phyloP scores from a whole-genome alignment of 768 basidiomycete species.

The Lepiota brunneoincarnata region DNA sequence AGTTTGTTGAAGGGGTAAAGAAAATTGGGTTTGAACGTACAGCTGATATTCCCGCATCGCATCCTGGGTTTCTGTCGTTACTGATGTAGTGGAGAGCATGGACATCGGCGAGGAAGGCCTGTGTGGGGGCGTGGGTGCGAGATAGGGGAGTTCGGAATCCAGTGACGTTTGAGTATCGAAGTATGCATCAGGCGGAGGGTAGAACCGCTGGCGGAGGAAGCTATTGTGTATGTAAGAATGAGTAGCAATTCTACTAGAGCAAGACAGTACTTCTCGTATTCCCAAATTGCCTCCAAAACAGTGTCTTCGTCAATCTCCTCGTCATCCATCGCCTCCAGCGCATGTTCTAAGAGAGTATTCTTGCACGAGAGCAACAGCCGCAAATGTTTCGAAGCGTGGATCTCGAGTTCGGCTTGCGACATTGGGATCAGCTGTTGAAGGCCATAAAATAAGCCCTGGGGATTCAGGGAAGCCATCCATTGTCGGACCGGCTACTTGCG shows the following conservation, averaged over 20 bases:
- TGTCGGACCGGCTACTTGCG: not conserved
- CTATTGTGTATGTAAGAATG: constrained; percentile 28
- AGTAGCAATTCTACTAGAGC: not conserved
- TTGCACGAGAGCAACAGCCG: constrained; percentile 42
- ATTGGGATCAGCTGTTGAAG: constrained; percentile 58
- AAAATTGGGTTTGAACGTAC: constrained; percentile 17
- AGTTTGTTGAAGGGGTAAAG: not conserved
- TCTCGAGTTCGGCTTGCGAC: constrained; percentile 56
- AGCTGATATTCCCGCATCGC: constrained; percentile 30
- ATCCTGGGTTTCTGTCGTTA: constrained; percentile 25
- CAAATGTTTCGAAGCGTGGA: constrained; percentile 63
- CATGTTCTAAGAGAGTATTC: constrained; percentile 35
- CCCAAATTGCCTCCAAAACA: constrained; percentile 40
- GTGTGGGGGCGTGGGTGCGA: not conserved
- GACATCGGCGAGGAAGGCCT: not conserved
- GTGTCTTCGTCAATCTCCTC: constrained; percentile 36
- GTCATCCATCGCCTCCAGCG: constrained; percentile 28
- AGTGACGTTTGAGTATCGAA: constrained; percentile 15
- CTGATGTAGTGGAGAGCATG: constrained; percentile 21
- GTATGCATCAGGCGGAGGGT: constrained; percentile 38
- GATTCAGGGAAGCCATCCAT: constrained; percentile 35
- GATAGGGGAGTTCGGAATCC: not conserved
- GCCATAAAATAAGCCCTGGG: constrained; percentile 59
- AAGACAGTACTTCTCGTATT: constrained; percentile 49
- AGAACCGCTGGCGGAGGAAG: constrained; percentile 62